Base-by-base conservation (phyloP, 768 basidiomycete genomes). In the Phaeotremella skinneri region DNA sequence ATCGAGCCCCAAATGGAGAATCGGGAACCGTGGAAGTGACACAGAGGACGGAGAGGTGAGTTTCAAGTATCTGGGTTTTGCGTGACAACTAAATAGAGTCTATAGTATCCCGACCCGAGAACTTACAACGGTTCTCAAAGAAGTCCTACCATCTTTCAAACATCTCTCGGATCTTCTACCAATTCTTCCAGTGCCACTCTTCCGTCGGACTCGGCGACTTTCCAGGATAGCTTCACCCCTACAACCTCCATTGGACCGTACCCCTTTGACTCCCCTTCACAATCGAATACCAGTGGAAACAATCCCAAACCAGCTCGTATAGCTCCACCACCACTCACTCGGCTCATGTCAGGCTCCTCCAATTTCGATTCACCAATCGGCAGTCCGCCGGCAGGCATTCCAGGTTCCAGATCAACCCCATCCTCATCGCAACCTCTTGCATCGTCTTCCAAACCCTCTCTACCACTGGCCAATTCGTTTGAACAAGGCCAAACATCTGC, bases 91-190 rank as follows among this genome's bases (percentile, higher is more conserved):
- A n/a, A n/a, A n/a, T n/a, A n/a, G n/a, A n/a, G n/a, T n/a, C n/a
- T n/a, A n/a, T n/a, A n/a, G n/a, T n/a, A n/a, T n/a, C n/a, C n/a
- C n/a, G n/a, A n/a, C n/a, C n/a, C n/a, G n/a, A n/a, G n/a, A n/a
- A n/a, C n/a, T n/a, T n/a, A n/a, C n/a, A n/a, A n/a, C n/a, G n/a
- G n/a, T n/a, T n/a, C n/a, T n/a, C n/a, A n/a, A n/a, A n/a, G n/a
- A 7, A 45, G 13, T 13, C 21, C 71, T 2, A 67, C 59, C 7
- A 26, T 68, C 14, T 68, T 73, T 47, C 69, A 69, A 6, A 56
- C 66, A 0, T 69, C 68, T 2, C 56, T 74, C 29, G 67, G 59
- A n/a, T 69, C 69, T 37, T 70, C 67, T 11, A 64, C 65, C 20
- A 52, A 53, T 23, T 62, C 67, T 7, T 45, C 43, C 53, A 7